Conservation (phyloP, 257 asterid genomes). For the Nicotiana otophora region DNA sequence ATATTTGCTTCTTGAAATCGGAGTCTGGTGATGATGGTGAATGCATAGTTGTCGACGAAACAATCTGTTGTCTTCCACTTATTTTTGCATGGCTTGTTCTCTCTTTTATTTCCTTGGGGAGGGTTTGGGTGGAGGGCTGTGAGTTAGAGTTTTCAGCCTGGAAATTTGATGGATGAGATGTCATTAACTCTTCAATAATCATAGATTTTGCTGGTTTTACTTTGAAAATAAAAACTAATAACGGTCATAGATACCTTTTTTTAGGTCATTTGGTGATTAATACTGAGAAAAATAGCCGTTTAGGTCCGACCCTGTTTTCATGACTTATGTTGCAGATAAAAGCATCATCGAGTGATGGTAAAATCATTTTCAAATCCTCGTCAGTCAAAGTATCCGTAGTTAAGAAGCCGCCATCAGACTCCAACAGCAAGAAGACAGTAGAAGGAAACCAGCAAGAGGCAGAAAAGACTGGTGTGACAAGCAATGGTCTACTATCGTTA, state of each 20-base stretch:
- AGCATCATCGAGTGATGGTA: constrained; percentile 8
- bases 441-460: constrained; percentile 16
- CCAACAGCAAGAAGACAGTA: constrained; percentile 11
- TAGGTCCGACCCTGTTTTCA: too few species aligned
- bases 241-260: neutral
- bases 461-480: constrained; percentile 7
- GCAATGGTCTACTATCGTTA: constrained; percentile 39
- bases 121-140: too few species aligned
- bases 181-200: neutral
- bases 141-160: neutral
- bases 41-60: neutral
- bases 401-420: constrained; percentile 34
- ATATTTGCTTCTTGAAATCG: neutral
- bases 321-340: constrained; percentile 12
- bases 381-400: constrained; percentile 35
- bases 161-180: neutral
- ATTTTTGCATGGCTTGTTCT: neutral
- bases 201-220: neutral
- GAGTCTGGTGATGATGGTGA: neutral
- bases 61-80: neutral
- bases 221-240: neutral
- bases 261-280: neutral
- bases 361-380: constrained; percentile 22
- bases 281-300: neutral
- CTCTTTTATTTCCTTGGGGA: neutral